Conservation (phyloP, 441 rosid genomes). For the Erodium moschatum region DNA sequence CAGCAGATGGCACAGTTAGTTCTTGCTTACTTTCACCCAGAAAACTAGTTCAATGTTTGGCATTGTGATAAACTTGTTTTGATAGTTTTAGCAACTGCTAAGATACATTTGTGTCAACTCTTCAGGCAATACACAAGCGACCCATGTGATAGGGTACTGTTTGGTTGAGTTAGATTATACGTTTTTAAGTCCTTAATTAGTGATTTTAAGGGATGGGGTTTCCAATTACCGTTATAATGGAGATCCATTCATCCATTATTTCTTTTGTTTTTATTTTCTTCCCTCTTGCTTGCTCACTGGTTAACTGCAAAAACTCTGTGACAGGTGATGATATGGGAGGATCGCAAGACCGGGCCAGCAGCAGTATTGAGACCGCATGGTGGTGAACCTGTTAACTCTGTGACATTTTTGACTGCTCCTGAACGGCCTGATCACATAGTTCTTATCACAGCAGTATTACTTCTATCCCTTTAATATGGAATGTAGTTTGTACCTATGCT, state of each 20-base stretch:
- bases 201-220: not conserved
- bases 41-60: not conserved
- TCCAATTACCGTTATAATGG: not conserved
- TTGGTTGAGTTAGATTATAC: not conserved
- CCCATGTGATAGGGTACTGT: not conserved
- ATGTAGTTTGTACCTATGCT: not conserved
- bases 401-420: conserved; percentile 62
- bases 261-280: not conserved
- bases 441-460: conserved; percentile 69
- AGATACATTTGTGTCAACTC: not conserved
- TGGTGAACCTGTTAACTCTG: conserved; percentile 76
- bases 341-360: conserved; percentile 56
- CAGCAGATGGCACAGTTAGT: conserved; percentile 79
- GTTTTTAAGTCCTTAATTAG: not conserved
- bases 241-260: not conserved
- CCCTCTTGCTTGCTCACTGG: conserved; percentile 8
- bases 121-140: not conserved
- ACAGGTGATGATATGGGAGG: conserved; percentile 95
- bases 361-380: conserved; percentile 70
- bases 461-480: conserved; percentile 13
- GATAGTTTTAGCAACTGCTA: conserved; percentile 3
- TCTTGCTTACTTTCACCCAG: conserved; percentile 10
- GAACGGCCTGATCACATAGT: conserved; percentile 74
- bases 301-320: conserved; percentile 12
- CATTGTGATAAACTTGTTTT: not conserved